Percentiles rank a stretch among this genome's conserved stretches.
These are phyloP conservation scores for Aspergillus sp. DNA, from an alignment of 2,329 filamentous ascomycete species.

Conservation along the genomic window DNA sequence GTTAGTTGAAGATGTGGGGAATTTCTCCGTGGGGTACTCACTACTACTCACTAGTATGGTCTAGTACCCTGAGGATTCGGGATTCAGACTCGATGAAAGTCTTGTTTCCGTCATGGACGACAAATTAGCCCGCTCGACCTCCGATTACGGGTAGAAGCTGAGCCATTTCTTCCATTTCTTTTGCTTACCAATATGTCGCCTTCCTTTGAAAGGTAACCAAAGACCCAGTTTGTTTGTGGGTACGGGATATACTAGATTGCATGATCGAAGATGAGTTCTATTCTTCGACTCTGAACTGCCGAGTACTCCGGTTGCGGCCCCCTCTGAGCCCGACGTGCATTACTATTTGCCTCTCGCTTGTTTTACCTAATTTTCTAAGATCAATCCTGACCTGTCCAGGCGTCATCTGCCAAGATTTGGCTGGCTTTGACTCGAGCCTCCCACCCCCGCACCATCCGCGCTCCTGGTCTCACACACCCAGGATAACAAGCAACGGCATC, in stretches of 20 bases:
- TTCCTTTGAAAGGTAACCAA: not conserved
- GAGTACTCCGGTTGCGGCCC: not conserved
- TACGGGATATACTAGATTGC: not conserved
- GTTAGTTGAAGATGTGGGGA: constrained; percentile 7
- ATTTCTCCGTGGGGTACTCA: constrained; percentile 4
- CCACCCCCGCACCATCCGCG: not conserved
- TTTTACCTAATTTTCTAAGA: not conserved
- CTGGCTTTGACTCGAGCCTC: not conserved
- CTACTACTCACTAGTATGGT: too few species aligned
- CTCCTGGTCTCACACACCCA: not conserved
- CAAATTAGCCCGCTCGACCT: not conserved
- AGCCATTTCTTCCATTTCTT: not conserved
- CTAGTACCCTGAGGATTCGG: not conserved
- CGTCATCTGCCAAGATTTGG: not conserved
- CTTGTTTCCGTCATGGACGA: not conserved
- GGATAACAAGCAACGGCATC: not conserved
- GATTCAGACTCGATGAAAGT: not conserved
- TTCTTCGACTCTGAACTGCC: not conserved
- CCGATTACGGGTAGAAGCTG: not conserved
- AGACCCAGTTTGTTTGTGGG: not conserved
- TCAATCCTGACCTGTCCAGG: not conserved
- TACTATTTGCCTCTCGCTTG: not conserved
- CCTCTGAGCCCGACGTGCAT: not conserved
- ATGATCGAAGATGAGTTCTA: not conserved
- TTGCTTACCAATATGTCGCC: not conserved